Evolutionary conservation across 106 monocot genomes (phyloP), one percentile per base, ranked within the genome.

Genomic region (Acanthochlamys bracteata): DNA sequence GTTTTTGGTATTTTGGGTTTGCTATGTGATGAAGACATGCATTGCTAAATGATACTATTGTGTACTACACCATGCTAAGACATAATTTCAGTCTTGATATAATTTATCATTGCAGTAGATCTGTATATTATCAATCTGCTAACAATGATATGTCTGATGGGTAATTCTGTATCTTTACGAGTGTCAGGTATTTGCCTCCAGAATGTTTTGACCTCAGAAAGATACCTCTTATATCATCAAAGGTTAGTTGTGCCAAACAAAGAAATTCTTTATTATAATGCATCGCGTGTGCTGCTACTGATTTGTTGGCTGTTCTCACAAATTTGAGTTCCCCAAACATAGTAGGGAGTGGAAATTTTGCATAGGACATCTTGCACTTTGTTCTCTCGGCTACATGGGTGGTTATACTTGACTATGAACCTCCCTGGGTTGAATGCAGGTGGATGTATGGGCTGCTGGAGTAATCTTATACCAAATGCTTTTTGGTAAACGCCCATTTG

Each of bases 361-460:
- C 33, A 33, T 33, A 33, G 1, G 33, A 33, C 33, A 33, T 33
- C 33, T 6, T 1, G 6, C 33, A 6, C 33, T 33, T 33, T 33
- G 33, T 33, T 33, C 33, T 33, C 4, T 33, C 6, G 33, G 33
- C 6, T 33, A 33, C 6, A 6, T 33, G 33, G 33, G 33, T 33
- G 33, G 33, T 6, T 33, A 33, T 6, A 33, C 6, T 33, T 33
- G 49, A 49, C 1, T 51, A 39, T 70, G 4, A 62, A 63, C 7
- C 40, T 69, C 24, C 22, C n/a, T n/a, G n/a, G n/a, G n/a, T 47
- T 63, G 47, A 4, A 39, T 24, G 49, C 69, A 98, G 96, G 91
- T 98, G 24, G 96, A 98, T 75, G 96, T 98, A n/a, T 98, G 96
- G 96, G 88, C 96, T 24, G 88, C 85, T 49, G 96, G 96, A 20